Evolutionary conservation across 163 green algal species (phyloP), one percentile per base, ranked within the genome.

Genomic region (Chloroidium sp.): DNA sequence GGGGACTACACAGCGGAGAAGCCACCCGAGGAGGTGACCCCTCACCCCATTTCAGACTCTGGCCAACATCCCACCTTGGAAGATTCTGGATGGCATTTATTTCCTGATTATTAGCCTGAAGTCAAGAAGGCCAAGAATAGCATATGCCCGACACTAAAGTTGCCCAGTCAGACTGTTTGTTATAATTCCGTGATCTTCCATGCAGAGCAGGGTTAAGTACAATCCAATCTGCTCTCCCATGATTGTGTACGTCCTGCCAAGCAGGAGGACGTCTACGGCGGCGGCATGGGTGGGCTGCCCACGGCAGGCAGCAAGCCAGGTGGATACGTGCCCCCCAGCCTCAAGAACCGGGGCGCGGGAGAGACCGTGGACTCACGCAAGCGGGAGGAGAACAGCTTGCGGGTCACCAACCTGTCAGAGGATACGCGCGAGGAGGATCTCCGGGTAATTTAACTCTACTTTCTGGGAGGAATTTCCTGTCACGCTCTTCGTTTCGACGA

Each of bases 381-480:
- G 76, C 89, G 94, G 61, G 96, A 99, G 84, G 95, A 98, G 83
- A 99, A 99, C 89, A 94, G 87, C 64, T 86, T 99, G 76, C 93
- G 96, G 64, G 96, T 99, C 2, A 98, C 93, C 78, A 99, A 99
- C 90, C 87, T 99, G 82, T 96, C 91, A 14, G 96, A 99, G 83
- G 95, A 99, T 77, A 96, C 95, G 3, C 90, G 90, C 1, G 95
- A 99, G 87, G 90, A 90, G 67, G 94, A 98, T 83, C 87, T 98
- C 80, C 87, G 92, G 82, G 87, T 90, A 82, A 6, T 83, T 2
- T 36, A 36, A 36, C 36, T 36, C 36, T 36, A 36, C 36, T 36
- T 36, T 36, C 12, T 1, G 36, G 36, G 36, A 36, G 36, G 36
- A 36, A 36, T 36, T 36, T 36, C 36, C 62, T 13, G 67, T 12